Percentiles rank a stretch among this genome's conserved stretches.
phyloP scores from a whole-genome alignment of 2,329 filamentous ascomycete genomes.

The Aspergillus puulaauensis region DNA sequence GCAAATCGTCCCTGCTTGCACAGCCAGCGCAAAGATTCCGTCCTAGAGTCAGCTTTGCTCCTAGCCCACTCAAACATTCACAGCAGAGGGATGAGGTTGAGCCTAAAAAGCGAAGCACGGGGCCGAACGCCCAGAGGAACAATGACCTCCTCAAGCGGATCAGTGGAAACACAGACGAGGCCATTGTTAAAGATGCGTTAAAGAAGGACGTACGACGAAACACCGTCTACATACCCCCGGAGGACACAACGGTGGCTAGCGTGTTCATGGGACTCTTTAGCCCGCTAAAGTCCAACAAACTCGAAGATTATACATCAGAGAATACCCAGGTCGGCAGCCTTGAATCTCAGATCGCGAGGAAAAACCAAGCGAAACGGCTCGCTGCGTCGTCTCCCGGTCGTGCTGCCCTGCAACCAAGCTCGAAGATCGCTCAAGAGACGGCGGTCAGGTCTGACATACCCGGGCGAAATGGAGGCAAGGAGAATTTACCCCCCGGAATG shows the following conservation, averaged over 20 bases:
- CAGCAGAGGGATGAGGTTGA: slow-evolving; percentile 11
- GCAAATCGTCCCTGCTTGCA: slow-evolving; percentile 37
- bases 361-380: slow-evolving; percentile 29
- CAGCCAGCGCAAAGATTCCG: slow-evolving; percentile 44
- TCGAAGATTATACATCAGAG: slow-evolving; percentile 2
- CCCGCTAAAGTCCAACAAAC: slow-evolving; percentile 32
- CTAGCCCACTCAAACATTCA: slow-evolving; percentile 18
- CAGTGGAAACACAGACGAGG: slow-evolving; percentile 6
- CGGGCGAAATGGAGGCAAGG: slow-evolving; percentile 60
- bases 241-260: slow-evolving; percentile 43
- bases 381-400: slow-evolving; percentile 29
- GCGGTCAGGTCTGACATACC: slow-evolving; percentile 46
- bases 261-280: slow-evolving; percentile 47
- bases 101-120: slow-evolving; percentile 5
- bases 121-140: slow-evolving; percentile 15
- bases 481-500: slow-evolving; percentile 58
- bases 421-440: slow-evolving; percentile 41
- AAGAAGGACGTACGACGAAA: slow-evolving; percentile 36
- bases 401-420: slow-evolving; percentile 49
- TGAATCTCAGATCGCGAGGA: slow-evolving; percentile 35
- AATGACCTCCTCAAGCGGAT: slow-evolving; percentile 17
- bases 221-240: slow-evolving; percentile 44
- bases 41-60: slow-evolving; percentile 30
- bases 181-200: slow-evolving; percentile 17
- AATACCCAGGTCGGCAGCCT: slow-evolving; percentile 31